A percentile compares a stretch with the other conserved stretches of the same genome.
Evolutionary conservation across 345 rosid species (phyloP).

Genomic region (Corchorus olitorius): DNA sequence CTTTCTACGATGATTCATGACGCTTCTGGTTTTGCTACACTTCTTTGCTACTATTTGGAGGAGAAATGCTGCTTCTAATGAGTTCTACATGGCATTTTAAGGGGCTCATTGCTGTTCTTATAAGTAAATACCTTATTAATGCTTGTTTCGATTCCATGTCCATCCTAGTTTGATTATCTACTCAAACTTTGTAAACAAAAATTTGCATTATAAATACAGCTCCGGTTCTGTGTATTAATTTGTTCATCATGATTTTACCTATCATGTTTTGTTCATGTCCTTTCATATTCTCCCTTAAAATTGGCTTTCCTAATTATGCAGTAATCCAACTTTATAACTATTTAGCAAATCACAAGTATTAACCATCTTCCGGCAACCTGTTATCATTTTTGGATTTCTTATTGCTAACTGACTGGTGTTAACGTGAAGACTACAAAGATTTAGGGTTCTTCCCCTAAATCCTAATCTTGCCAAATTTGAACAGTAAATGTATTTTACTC

Average conservation of each 20-base stretch:
- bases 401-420: not conserved
- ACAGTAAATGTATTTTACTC: too few relatives aligned
- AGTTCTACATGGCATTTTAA: not conserved
- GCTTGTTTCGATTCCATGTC: conserved; percentile 5
- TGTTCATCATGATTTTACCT: not conserved
- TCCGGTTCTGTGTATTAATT: not conserved
- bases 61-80: conserved; percentile 47
- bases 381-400: not conserved
- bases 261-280: too few relatives aligned
- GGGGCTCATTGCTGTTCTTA: conserved; percentile 10
- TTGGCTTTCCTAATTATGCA: not conserved
- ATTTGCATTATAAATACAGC: conserved; percentile 11
- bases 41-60: conserved; percentile 50
- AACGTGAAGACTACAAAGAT: not conserved
- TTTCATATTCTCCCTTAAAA: conserved; percentile 6
- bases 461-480: not conserved
- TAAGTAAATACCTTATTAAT: not conserved
- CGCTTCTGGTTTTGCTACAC: conserved; percentile 34
- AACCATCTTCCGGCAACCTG: not conserved
- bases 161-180: not conserved
- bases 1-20: conserved; percentile 16
- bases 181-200: conserved; percentile 12
- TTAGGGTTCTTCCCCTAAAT: not conserved
- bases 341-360: not conserved
- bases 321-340: not conserved